phyloP scores from a whole-genome alignment of 331 rosid genomes.

The Pyracantha coccinea region DNA sequence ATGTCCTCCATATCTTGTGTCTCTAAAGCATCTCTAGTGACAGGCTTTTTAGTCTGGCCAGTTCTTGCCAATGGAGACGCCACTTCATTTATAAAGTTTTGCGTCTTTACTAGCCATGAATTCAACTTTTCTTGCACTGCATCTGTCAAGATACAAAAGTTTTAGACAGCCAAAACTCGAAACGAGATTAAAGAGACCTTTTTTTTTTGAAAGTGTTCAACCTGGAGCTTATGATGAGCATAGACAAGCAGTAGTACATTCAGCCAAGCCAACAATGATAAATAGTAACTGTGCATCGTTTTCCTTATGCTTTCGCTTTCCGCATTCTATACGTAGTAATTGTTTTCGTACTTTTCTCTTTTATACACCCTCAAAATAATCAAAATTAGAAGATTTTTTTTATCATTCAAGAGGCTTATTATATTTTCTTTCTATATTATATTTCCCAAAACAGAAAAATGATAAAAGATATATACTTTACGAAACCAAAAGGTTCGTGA shows the following conservation, averaged over 20 bases:
- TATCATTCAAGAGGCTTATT: not conserved
- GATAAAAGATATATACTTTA: not conserved
- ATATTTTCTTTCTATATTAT: not conserved
- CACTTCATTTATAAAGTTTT: slow-evolving; percentile 66
- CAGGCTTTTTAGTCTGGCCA: slow-evolving; percentile 49
- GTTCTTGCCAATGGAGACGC: slow-evolving; percentile 62
- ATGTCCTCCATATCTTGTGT: slow-evolving; percentile 55
- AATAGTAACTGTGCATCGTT: not conserved
- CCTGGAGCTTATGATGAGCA: not conserved
- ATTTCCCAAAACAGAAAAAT: not conserved
- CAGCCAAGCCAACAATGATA: not conserved
- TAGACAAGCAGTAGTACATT: not conserved
- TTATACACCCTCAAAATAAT: not conserved
- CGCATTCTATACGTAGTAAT: not conserved
- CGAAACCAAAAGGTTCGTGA: not conserved
- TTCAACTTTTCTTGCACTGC: slow-evolving; percentile 66
- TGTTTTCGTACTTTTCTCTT: not conserved
- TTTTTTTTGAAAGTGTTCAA: not conserved
- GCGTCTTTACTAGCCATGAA: slow-evolving; percentile 62
- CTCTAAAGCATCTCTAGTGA: slow-evolving; percentile 30
- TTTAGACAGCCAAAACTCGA: not conserved
- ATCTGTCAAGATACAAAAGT: slow-evolving; percentile 32
- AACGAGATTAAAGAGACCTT: not conserved
- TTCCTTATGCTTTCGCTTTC: not conserved
- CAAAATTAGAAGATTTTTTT: not conserved